Percentiles rank a stretch among this genome's conserved stretches.
These are phyloP conservation scores for Mycena vulgaris DNA, from an alignment of 768 basidiomycete species.

Conservation along the genomic window DNA sequence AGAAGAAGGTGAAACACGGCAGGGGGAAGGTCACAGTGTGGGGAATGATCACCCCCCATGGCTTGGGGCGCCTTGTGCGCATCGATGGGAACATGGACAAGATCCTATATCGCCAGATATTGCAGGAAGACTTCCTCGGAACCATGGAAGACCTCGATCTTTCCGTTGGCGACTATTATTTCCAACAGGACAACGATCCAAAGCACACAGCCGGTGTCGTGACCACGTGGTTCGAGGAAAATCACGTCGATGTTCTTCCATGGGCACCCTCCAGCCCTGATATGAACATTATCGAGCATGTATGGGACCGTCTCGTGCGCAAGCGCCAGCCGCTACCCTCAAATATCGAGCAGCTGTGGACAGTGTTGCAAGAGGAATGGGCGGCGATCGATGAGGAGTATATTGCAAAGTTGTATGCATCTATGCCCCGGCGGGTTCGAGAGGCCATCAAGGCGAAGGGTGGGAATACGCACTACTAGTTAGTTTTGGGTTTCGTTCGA, in stretches of 20 bases:
- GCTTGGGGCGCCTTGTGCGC: conserved; percentile 45
- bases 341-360: conserved; percentile 43
- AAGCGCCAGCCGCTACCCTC: conserved; percentile 33
- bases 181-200: conserved; percentile 56
- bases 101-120: conserved; percentile 45
- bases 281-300: conserved; percentile 53
- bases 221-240: conserved; percentile 47
- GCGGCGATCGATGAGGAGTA: conserved; percentile 11
- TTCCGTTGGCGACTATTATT: conserved; percentile 38
- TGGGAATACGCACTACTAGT: too few species aligned
- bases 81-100: conserved; percentile 52
- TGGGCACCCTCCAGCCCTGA: conserved; percentile 54
- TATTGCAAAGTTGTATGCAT: conserved; percentile 28
- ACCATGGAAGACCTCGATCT: conserved; percentile 43
- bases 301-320: conserved; percentile 43
- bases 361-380: conserved; percentile 25
- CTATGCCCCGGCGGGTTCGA: not conserved
- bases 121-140: conserved; percentile 47
- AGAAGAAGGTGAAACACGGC: conserved; percentile 53
- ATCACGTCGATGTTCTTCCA: conserved; percentile 44
- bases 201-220: conserved; percentile 52
- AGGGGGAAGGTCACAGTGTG: conserved; percentile 54
- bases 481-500: too few species aligned
- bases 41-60: conserved; percentile 50
- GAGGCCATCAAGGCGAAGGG: too few species aligned